Evolutionary conservation across 192 early-diverging fungal species (phyloP).

Genomic region (Backusella circina): DNA sequence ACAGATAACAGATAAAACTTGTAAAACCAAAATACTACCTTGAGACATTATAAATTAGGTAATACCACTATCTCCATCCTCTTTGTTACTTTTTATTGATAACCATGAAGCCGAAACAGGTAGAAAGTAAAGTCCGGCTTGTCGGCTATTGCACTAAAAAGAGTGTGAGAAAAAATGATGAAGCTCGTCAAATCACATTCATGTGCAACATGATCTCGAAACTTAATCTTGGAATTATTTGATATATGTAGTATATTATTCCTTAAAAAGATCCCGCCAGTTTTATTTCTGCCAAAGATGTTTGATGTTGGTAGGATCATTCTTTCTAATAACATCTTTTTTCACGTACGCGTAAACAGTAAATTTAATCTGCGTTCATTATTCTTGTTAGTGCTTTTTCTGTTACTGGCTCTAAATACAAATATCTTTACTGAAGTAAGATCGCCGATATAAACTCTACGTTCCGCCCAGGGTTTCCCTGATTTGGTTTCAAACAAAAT

Average conservation of each 20-base stretch:
- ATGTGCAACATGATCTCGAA: neutral
- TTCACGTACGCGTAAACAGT: neutral
- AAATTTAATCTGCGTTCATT: neutral
- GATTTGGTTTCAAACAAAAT: neutral
- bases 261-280: neutral
- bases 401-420: neutral
- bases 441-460: neutral
- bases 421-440: neutral
- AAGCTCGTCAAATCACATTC: neutral
- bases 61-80: neutral
- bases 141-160: neutral
- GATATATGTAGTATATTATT: neutral
- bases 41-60: neutral
- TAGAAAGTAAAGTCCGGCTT: neutral
- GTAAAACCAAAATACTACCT: neutral
- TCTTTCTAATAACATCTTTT: neutral
- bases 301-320: neutral
- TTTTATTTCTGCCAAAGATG: neutral
- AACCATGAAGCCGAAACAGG: neutral
- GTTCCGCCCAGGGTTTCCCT: slow-evolving; percentile 1
- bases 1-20: neutral
- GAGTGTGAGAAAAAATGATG: neutral
- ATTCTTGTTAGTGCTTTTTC: neutral
- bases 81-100: neutral
- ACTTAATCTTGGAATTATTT: neutral